Evolutionary conservation across 2,329 filamentous ascomycete genomes (phyloP).

Genomic region (Botrytis hyacinthi): DNA sequence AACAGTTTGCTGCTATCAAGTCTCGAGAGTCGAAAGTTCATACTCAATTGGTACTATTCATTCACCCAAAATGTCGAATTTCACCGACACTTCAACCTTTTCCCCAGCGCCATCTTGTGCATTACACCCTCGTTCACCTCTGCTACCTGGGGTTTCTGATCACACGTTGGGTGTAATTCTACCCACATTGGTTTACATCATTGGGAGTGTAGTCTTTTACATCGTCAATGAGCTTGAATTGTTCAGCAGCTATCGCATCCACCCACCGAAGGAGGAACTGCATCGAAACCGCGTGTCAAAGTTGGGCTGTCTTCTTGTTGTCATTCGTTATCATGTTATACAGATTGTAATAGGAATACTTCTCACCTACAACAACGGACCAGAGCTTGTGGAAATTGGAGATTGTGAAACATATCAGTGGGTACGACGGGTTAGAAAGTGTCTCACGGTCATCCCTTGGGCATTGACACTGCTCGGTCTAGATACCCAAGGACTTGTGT

Average conservation of each 20-base stretch:
- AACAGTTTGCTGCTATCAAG: neutral
- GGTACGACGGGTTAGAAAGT: neutral
- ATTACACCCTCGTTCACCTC: neutral
- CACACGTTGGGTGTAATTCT: conserved; percentile 10
- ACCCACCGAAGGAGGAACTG: conserved; percentile 10
- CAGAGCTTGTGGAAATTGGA: conserved; percentile 2
- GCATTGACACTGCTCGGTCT: neutral
- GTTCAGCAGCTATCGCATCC: conserved; percentile 12
- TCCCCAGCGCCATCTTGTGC: neutral
- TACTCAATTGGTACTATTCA: neutral
- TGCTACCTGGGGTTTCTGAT: conserved; percentile 2
- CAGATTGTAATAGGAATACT: conserved; percentile 9
- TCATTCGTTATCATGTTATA: conserved; percentile 17
- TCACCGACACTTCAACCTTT: neutral
- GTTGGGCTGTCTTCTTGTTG: conserved; percentile 7
- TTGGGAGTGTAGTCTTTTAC: conserved; percentile 9
- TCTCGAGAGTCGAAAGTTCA: neutral
- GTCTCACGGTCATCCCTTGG: neutral
- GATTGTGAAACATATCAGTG: conserved; percentile 3
- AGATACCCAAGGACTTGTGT: conserved; percentile 6
- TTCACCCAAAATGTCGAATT: neutral
- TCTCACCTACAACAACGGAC: conserved; percentile 6
- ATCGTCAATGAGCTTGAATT: neutral
- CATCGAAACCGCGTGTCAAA: conserved; percentile 17
- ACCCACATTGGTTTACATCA: conserved; percentile 13